Conservation (phyloP, 306 rosid genomes). For the Notholithocarpus densiflorus region DNA sequence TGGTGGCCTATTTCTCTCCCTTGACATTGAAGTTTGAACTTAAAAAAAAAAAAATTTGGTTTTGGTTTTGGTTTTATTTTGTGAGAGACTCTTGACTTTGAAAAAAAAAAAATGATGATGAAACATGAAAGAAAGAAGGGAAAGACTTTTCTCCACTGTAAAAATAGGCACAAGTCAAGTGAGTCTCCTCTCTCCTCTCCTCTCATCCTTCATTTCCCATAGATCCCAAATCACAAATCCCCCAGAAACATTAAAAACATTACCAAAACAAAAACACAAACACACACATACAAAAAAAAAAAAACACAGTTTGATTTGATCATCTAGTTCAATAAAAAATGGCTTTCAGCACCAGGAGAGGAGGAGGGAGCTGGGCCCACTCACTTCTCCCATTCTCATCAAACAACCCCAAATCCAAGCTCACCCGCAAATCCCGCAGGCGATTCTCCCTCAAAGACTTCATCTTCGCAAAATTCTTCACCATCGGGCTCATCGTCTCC, state of each 20-base stretch:
- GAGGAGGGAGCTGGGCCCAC: constrained; percentile 67
- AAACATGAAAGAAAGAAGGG: too few species aligned
- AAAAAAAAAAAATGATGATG: not conserved
- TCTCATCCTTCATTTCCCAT: not conserved
- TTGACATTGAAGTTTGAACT: not conserved
- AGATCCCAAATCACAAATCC: not conserved
- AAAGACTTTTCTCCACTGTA: too few species aligned
- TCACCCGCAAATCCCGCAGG: constrained; percentile 52
- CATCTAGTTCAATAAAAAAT: not conserved
- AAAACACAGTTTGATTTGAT: too few species aligned
- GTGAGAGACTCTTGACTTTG: too few species aligned
- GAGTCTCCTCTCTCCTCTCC: not conserved
- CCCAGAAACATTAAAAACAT: not conserved
- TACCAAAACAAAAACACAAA: too few species aligned
- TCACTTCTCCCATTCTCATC: constrained; percentile 56
- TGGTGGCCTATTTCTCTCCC: not conserved
- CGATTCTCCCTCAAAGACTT: constrained; percentile 65
- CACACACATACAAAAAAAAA: too few species aligned
- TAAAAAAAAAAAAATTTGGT: not conserved
- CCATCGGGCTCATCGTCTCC: constrained; percentile 60
- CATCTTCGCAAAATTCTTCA: constrained; percentile 70
- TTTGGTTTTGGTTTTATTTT: too few species aligned
- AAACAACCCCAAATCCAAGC: constrained; percentile 62
- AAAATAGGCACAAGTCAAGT: too few species aligned
- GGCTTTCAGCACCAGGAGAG: constrained; percentile 72